A percentile compares a stretch with the other conserved stretches of the same genome.
Evolutionary conservation across 140 eudicot genomes (phyloP).

Genomic region (Ambrosia hybrid): DNA sequence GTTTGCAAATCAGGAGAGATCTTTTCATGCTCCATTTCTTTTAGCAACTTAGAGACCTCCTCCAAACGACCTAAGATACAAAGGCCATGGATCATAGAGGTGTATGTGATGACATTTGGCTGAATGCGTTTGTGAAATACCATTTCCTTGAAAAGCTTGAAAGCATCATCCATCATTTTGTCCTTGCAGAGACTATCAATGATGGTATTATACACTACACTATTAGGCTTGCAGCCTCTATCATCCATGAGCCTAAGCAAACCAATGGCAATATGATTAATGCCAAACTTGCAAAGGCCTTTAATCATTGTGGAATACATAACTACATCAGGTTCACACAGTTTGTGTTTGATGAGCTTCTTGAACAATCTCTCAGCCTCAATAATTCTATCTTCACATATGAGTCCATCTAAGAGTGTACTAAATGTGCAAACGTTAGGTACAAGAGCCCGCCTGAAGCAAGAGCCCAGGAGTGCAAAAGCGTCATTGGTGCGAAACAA

Average conservation of each 20-base stretch:
- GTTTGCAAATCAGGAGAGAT: too few relatives aligned
- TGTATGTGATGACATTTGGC: constrained; percentile 5
- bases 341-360: too few relatives aligned
- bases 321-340: background rate
- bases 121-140: background rate
- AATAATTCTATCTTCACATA: background rate
- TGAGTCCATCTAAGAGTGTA: constrained; percentile 18
- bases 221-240: constrained; percentile 3
- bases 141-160: constrained; percentile 4
- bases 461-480: background rate
- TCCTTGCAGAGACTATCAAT: constrained; percentile 19
- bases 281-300: background rate
- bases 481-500: constrained; percentile 15
- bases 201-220: background rate
- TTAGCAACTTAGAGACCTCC: too few relatives aligned
- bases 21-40: too few relatives aligned
- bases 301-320: constrained; percentile 3
- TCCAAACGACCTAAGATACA: background rate
- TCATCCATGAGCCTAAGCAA: constrained; percentile 14
- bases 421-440: background rate
- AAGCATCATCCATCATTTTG: constrained; percentile 3
- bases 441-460: background rate
- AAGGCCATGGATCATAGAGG: background rate
- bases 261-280: background rate
- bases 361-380: too few relatives aligned